Evolutionary conservation across 2,329 filamentous ascomycete genomes (phyloP), one percentile per base, ranked within the genome.

Genomic region (Colletotrichum sidae): DNA sequence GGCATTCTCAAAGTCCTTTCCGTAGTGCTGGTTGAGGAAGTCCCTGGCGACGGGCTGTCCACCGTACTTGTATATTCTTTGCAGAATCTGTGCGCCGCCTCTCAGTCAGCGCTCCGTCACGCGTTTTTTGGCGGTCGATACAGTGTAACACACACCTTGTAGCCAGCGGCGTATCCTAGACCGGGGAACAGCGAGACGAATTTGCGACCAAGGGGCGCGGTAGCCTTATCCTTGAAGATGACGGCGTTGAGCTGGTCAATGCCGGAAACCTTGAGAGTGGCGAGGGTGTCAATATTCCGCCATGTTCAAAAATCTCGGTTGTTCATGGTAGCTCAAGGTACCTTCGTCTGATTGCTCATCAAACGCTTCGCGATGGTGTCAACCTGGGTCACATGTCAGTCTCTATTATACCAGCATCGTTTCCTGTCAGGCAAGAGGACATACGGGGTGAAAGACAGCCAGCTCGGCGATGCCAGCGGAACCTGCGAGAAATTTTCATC

Each of bases 11-110:
- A 99, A 99, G 71, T 90, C 85, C 72, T 88, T 85, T 71, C 92
- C 91, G 76, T 97, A 90, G 84, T 98, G 86, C 75, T 86, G 81
- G 56, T 87, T 86, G 56, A 99, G 87, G 80, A 91, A 97, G 81
- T 99, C 96, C 59, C 95, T 91, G 44, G 93, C 94, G 73, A 97
- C 92, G 49, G 96, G 96, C 84, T 99, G 96, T 55, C 96, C 96
- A 71, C 96, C 96, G 76, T 97, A 99, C 84, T 99, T 99, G 88
- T 99, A 99, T 77, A 99, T 89, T 79, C 96, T 87, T 87, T 99
- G 96, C 61, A 97, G 88, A 68, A 98, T 4, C 25, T 25, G 25
- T 5, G 25, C 25, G 25, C 25, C 25, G 25, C 25, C 25, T 90
- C 86, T 88, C 90, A 53, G 10, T 9, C 45, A 59, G 11, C 33